Evolutionary conservation across 371 early-diverging fungal species (phyloP), one percentile per base, ranked within the genome.

Genomic region (Rhizomucor miehei): DNA sequence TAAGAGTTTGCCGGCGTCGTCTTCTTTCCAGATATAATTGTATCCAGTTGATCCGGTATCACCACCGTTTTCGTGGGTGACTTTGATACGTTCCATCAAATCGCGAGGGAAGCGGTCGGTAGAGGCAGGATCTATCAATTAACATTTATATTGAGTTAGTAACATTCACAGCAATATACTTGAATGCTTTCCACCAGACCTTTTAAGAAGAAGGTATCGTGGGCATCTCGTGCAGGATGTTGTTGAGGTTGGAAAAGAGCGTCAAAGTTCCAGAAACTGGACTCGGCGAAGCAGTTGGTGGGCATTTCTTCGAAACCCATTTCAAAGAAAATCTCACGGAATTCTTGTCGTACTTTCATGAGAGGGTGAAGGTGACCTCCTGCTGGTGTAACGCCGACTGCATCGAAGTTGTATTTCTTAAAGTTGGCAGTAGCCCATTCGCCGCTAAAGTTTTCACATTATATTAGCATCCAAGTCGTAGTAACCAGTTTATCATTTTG

Each of bases 181-280:
- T n/a, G n/a, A n/a, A n/a, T n/a, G n/a, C n/a, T n/a, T n/a, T n/a
- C n/a, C n/a, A n/a, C n/a, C 29, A 5, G 29, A 29, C 29, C 29
- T 54, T 84, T 86, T 52, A 99, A 70, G 84, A 97, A 99, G 85
- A 99, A 99, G 36, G 99, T 99, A 71, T 99, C 99, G 73, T 99
- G 99, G 38, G 92, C 86, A 75, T 99, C 99, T 65, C 99, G 90
- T 12, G 99, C 96, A 52, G 99, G 96, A 76, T 99, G 99, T 72
- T 99, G 94, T 81, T 99, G 99, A 39, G 99, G 99, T 72, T 98
- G 98, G 88, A 98, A 99, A 54, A 99, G 89, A 25, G 98, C 93
- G 73, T 99, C 99, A 74, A 99, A 99, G 82, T 99, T 99, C 99
- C 99, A 99, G 89, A 99, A 99, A 66, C 98, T 94, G 44, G 93